phyloP scores from a whole-genome alignment of 2,329 filamentous ascomycete genomes.

The Macrophomina tecta region DNA sequence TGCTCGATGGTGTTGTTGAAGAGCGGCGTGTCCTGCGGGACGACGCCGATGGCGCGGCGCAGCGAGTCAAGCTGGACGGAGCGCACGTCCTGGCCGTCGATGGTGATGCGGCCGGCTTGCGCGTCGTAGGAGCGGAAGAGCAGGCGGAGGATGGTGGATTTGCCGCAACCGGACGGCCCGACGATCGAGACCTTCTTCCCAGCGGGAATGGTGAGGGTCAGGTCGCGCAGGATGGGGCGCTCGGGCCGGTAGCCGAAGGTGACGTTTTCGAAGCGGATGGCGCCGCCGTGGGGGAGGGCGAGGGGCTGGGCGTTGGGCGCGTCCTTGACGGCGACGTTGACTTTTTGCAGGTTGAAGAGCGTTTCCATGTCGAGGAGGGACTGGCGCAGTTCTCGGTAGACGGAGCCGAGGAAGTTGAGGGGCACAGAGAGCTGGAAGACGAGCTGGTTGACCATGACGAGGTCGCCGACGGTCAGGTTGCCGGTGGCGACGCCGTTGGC shows the following conservation, averaged over 20 bases:
- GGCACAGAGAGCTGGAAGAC: slow-evolving; percentile 98
- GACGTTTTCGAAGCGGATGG: slow-evolving; percentile 94
- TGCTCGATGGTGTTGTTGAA: slow-evolving; percentile 97
- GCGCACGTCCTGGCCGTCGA: slow-evolving; percentile 92
- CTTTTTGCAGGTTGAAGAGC: slow-evolving; percentile 94
- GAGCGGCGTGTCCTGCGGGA: slow-evolving; percentile 94
- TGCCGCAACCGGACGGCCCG: slow-evolving; percentile 93
- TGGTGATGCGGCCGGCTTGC: slow-evolving; percentile 80
- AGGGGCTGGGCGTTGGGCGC: slow-evolving; percentile 75
- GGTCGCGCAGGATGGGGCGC: slow-evolving; percentile 82
- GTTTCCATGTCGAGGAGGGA: slow-evolving; percentile 98
- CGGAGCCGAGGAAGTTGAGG: slow-evolving; percentile 96
- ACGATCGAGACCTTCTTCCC: slow-evolving; percentile 97
- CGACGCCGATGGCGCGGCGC: slow-evolving; percentile 86
- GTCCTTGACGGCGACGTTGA: slow-evolving; percentile 87
- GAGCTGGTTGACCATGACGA: slow-evolving; percentile 98
- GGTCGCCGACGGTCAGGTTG: slow-evolving; percentile 85
- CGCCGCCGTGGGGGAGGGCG: slow-evolving; percentile 74
- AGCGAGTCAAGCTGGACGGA: slow-evolving; percentile 82
- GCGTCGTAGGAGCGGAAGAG: slow-evolving; percentile 96
- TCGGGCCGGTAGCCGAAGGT: slow-evolving; percentile 90
- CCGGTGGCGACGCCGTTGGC: slow-evolving; percentile 86
- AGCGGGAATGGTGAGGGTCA: slow-evolving; percentile 87
- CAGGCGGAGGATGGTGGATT: slow-evolving; percentile 88
- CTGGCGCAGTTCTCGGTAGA: slow-evolving; percentile 94